A percentile compares a stretch with the other conserved stretches of the same genome.
Conservation (phyloP, 2,329 filamentous ascomycete species). For the Fusarium chaquense region DNA sequence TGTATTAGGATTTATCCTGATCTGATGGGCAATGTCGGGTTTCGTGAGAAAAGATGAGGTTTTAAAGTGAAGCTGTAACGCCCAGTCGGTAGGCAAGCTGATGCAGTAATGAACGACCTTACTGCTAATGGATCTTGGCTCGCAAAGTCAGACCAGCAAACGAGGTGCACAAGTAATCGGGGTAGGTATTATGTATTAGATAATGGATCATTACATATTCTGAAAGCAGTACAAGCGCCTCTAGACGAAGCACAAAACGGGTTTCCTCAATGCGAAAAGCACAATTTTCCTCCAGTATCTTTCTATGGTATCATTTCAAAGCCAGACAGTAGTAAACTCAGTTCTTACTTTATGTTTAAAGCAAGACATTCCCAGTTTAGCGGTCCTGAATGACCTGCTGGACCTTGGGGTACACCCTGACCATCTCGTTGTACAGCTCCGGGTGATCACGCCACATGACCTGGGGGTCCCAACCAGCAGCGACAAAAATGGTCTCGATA, state of each 20-base stretch:
- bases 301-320: constrained; percentile 35
- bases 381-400: constrained; percentile 74
- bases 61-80: no score
- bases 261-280: not conserved
- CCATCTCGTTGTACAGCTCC: constrained; percentile 83
- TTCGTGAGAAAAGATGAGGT: no score
- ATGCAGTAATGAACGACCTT: not conserved
- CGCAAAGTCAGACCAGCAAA: no score
- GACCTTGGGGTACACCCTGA: constrained; percentile 85
- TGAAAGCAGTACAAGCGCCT: not conserved
- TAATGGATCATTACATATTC: not conserved
- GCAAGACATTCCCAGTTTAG: not conserved
- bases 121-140: rapidly evolving
- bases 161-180: not conserved
- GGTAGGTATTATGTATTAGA: constrained; percentile 15
- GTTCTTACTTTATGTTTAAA: not conserved
- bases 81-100: no score
- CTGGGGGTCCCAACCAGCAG: constrained; percentile 75
- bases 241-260: not conserved
- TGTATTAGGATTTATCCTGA: no score
- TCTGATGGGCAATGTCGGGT: no score
- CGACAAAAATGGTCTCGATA: constrained; percentile 93
- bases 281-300: constrained; percentile 1
- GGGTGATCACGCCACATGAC: constrained; percentile 84
- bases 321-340: not conserved